Evolutionary conservation across 192 early-diverging fungal species (phyloP), one percentile per base, ranked within the genome.

Genomic region (Diversispora epigaea): DNA sequence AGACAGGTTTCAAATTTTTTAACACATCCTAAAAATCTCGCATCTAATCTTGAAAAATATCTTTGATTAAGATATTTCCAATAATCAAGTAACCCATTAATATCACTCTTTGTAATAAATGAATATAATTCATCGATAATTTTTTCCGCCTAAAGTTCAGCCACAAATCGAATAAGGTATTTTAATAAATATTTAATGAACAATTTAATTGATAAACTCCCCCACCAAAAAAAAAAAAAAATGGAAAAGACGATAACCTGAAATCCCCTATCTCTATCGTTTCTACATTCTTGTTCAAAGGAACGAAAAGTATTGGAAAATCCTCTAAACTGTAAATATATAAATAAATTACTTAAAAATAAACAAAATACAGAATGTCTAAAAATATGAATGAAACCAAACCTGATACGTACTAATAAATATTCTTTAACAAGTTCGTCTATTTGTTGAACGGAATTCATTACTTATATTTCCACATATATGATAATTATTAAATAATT

Each of bases 361-460:
- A 11, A 12, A 15, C 47, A 49, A 12, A 8, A 12, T 14, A 17
- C 50, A 4, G 2, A 17, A 54, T 4, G 4, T n/a, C 50, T 54
- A 17, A 17, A 10, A 10, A 1, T 4, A 54, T 17, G 7, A 54
- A 52, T 17, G n/a, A 54, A 52, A 55, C n/a, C 17, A 22, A 32
- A 11, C 10, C 9, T 52, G 17, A 25, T 50, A 56, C 61, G 73
- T 86, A 90, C 88, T 75, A 90, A 61, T 55, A 90, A 80, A 77
- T 90, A 90, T 78, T 90, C 88, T 70, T 87, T 88, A 50, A 90
- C 83, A 21, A 90, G 80, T 45, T 90, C 88, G 67, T 90, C 88
- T 39, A 90, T 83, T 71, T 88, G 86, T 21, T 80, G 79, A 56
- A 88, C 80, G 45, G 88, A 88, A 72, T 90, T 87, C 88, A 90